phyloP scores from a whole-genome alignment of 495 filamentous ascomycete species.

The Penicillium atrosanguineum region DNA sequence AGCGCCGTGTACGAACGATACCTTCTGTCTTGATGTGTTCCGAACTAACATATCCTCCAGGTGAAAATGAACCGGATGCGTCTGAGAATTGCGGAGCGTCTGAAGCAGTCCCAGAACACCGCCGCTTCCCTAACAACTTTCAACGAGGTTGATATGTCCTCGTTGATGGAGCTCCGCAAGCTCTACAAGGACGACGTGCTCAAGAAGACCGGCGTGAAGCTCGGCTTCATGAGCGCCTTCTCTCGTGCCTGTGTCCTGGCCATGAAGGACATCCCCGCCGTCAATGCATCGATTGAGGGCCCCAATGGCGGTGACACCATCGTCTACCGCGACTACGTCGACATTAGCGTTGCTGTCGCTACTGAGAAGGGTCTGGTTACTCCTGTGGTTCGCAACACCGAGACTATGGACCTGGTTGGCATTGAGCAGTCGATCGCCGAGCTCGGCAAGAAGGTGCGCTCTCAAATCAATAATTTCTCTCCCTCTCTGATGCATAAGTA shows the following conservation, averaged over 20 bases:
- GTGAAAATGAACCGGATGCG: constrained; percentile 99
- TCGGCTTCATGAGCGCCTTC: constrained; percentile 98
- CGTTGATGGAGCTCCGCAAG: constrained; percentile 94
- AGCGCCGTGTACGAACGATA: constrained; percentile 69
- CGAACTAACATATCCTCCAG: constrained; percentile 38
- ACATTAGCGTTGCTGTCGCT: constrained; percentile 95
- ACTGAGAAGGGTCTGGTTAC: constrained; percentile 98
- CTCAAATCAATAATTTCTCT: not conserved
- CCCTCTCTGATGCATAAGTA: not conserved
- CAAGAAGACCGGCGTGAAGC: constrained; percentile 95
- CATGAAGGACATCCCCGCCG: constrained; percentile 91
- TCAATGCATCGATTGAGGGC: constrained; percentile 97
- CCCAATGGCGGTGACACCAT: constrained; percentile 95
- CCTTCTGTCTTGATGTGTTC: not conserved
- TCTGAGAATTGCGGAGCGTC: constrained; percentile 89
- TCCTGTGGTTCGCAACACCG: constrained; percentile 91
- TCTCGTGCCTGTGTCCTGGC: constrained; percentile 87
- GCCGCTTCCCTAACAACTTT: constrained; percentile 97
- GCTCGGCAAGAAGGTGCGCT: constrained; percentile 82
- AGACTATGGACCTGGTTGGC: constrained; percentile 78
- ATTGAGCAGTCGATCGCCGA: constrained; percentile 94
- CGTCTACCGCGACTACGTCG: constrained; percentile 96
- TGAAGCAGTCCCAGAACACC: constrained; percentile 99
- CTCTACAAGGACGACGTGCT: constrained; percentile 93
- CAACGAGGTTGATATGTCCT: constrained; percentile 99